Base-by-base conservation (phyloP, 352 stramenopile genomes). In the Globisporangium middletonii region DNA sequence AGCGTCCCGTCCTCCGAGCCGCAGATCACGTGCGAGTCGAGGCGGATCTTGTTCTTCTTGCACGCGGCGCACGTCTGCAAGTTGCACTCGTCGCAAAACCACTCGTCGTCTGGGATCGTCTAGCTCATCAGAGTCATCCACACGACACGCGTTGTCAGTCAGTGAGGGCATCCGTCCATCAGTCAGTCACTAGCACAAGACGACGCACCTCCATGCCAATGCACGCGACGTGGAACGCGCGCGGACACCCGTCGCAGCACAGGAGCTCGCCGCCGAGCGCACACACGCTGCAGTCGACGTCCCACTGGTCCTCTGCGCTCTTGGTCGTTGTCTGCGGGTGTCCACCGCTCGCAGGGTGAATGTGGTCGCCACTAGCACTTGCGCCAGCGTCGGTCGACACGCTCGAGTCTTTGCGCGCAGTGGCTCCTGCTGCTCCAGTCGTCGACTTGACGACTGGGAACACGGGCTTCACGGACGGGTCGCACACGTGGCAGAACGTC, bases 211-310 rank as follows among this genome's bases (percentile, higher is more conserved):
- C 69, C 5, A 93, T 57, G 4, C 72, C 69, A 46, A 94, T 82
- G 53, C 94, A 98, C 35, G 81, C 77, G 6, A 81, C 59, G 72
- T 98, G 95, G 69, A 97, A 98, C 7, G 89, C 83, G 45, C 90
- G 73, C 3, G 93, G 93, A 58, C 95, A 98, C 15, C 83, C 87
- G 59, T 95, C 88, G 60, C 95, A 98, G 64, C 84, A 95, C 1
- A 97, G 68, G 18, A 97, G 44, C 55, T 95, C 81, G 3, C 90
- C 91, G n/a, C 78, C 79, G 16, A 87, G 74, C 4, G 64, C 59
- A 58, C 95, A 98, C 0, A 95, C 76, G 51, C 77, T 81, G 64
- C 95, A 98, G 59, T 94, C 83, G 41, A 90, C 75, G 61, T 95
- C 83, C 87, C 87, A 96, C 55, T 92, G 77, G 44, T 95, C 85